Percentiles rank a stretch among this genome's conserved stretches.
Conservation (phyloP, 345 rosid genomes). For the Noccaea bulbosa region DNA sequence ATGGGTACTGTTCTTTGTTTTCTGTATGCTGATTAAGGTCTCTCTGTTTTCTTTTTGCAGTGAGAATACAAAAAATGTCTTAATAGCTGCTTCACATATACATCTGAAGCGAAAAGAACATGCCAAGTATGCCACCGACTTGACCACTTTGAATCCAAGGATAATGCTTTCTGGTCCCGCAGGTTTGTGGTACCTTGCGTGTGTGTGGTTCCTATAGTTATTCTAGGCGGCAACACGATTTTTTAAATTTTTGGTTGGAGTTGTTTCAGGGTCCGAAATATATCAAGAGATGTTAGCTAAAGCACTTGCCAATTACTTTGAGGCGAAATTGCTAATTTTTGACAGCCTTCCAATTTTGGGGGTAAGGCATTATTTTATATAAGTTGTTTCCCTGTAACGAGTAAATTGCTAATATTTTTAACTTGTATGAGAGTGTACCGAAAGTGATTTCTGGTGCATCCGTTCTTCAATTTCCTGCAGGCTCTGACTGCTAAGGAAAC, state of each 20-base stretch:
- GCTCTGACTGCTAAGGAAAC: conserved; percentile 83
- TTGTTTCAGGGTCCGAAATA: conserved; percentile 77
- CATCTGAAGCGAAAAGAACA: conserved; percentile 81
- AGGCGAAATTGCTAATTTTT: conserved; percentile 82
- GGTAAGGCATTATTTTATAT: conserved; percentile 57
- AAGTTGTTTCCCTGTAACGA: not conserved
- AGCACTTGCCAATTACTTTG: conserved; percentile 82
- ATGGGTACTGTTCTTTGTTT: conserved; percentile 6
- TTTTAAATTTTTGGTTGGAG: conserved; percentile 20
- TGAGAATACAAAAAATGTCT: conserved; percentile 75
- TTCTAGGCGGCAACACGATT: conserved; percentile 29
- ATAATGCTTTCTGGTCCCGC: conserved; percentile 95
- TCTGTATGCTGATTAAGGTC: conserved; percentile 21
- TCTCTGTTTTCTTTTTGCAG: conserved; percentile 48
- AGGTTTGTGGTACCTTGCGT: conserved; percentile 53
- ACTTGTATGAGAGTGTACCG: not conserved
- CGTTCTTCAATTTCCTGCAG: conserved; percentile 50
- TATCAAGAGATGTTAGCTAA: conserved; percentile 90
- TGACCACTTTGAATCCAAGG: conserved; percentile 74
- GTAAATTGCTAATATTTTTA: not conserved
- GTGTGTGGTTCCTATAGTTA: conserved; percentile 15
- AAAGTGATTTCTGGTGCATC: conserved; percentile 36
- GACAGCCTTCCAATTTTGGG: conserved; percentile 79
- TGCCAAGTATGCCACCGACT: conserved; percentile 72
- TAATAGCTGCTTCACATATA: conserved; percentile 76